Evolutionary conservation across 2,329 filamentous ascomycete genomes (phyloP), one percentile per base, ranked within the genome.

Genomic region (Fusarium euwallaceae): DNA sequence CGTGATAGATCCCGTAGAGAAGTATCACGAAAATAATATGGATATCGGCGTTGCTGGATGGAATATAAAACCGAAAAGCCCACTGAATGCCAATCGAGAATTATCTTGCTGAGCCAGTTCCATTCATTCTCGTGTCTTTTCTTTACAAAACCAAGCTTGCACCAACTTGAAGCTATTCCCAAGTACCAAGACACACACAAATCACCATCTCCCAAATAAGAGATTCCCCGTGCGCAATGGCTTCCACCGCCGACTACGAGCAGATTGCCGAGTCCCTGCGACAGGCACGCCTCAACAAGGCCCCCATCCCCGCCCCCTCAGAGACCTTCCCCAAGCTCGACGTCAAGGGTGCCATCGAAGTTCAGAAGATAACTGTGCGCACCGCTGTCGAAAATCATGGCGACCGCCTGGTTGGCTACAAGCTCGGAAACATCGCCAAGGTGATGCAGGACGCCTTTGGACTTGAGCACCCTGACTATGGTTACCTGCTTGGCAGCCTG

Each of bases 371-470:
- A 55, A 78, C 71, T 0, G 73, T 77, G 24, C 66, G 74, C 16
- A 71, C 68, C 14, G 76, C 72, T 4, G 60, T 76, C n/a, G 48
- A 63, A 34, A 69, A 75, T 20, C 45, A 73, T 45, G 77, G 77
- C 3, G 78, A 78, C 48, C 72, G 79, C 8, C 62, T 75, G 27
- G 76, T 79, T 14, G 77, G 74, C n/a, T 79, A 78, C 66, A 78
- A 80, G 66, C 74, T 80, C n/a, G 75, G 78, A 51, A 79, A 80
- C 63, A 79, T 80, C 59, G 78, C 76, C n/a, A 79, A 80, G 64
- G 79, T 79, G 32, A 80, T 79, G 78, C 78, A 79, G 58, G 76
- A 74, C 22, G 78, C 78, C 12, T 80, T 80, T 53, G 77, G 78
- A 4, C 71, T 80, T 10, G 78, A 78, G 55, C 75, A 78, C 29